phyloP scores from a whole-genome alignment of 2,329 filamentous ascomycete species.

The Alternaria dauci region DNA sequence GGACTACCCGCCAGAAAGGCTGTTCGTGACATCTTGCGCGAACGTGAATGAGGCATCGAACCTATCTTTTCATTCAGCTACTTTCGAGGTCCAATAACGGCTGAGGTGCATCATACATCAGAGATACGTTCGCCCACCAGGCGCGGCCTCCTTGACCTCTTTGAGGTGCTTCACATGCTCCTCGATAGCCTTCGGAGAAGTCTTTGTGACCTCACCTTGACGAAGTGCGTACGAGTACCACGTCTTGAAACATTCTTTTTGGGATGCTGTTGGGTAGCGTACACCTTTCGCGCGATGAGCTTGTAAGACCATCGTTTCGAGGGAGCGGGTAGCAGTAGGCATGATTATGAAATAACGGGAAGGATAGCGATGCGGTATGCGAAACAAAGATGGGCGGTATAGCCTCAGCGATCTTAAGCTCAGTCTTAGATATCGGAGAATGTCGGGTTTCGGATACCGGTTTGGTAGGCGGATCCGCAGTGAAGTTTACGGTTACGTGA shows the following conservation, averaged over 20 bases:
- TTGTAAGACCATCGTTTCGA: slow-evolving; percentile 44
- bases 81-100: neutral
- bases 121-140: slow-evolving; percentile 44
- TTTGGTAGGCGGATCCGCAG: slow-evolving; percentile 3
- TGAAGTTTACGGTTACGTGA: slow-evolving; percentile 12
- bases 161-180: slow-evolving; percentile 37
- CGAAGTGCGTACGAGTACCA: slow-evolving; percentile 49
- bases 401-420: too few species aligned
- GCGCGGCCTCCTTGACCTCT: slow-evolving; percentile 34
- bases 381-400: neutral
- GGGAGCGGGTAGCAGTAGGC: slow-evolving; percentile 39
- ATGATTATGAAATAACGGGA: slow-evolving; percentile 21
- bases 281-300: slow-evolving; percentile 49
- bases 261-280: slow-evolving; percentile 39
- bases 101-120: slow-evolving; percentile 13
- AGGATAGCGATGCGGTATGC: neutral
- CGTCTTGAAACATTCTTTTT: slow-evolving; percentile 49
- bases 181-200: slow-evolving; percentile 25
- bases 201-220: slow-evolving; percentile 33
- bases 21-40: neutral
- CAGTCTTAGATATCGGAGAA: neutral
- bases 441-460: neutral
- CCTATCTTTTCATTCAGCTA: neutral
- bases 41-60: neutral
- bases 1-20: neutral